Percentiles rank a stretch among this genome's conserved stretches.
Conservation (phyloP, 1,284 basidiomycete genomes). For the Ganoderma boninense region DNA sequence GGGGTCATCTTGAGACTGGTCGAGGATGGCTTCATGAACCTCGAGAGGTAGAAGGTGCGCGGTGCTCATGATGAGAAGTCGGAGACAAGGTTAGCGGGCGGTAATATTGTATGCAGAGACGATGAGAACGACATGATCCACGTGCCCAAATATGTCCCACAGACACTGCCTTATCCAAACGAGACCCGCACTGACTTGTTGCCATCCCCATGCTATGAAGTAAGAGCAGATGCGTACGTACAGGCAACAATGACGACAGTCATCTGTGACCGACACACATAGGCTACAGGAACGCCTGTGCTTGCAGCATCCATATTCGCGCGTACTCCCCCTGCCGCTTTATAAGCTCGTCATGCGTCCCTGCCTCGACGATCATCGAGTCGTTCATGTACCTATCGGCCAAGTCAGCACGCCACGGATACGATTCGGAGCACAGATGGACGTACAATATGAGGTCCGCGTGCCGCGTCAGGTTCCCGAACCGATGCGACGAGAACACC, state of each 20-base stretch:
- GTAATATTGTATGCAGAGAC: no score
- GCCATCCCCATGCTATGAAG: no score
- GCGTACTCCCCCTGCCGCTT: slow-evolving; percentile 58
- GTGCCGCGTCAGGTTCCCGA: slow-evolving; percentile 69
- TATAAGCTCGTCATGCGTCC: slow-evolving; percentile 61
- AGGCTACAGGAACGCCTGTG: slow-evolving; percentile 54
- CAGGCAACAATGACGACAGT: no score
- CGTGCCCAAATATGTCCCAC: neutral
- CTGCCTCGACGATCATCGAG: slow-evolving; percentile 59
- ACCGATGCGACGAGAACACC: slow-evolving; percentile 75
- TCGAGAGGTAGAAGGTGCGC: no score
- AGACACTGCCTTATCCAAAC: neutral
- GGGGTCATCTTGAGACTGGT: neutral
- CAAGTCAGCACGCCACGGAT: neutral
- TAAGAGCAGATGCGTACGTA: no score
- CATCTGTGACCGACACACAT: neutral
- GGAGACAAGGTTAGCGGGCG: no score
- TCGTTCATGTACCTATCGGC: slow-evolving; percentile 66
- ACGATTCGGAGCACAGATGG: neutral
- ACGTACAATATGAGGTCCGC: slow-evolving; percentile 68
- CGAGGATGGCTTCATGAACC: neutral
- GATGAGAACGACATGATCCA: neutral
- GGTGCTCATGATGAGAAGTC: no score
- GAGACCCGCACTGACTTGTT: no score
- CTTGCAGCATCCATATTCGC: slow-evolving; percentile 63